Evolutionary conservation across 805 yeast genomes (phyloP).

Genomic region (Geotrichum ghanense): DNA sequence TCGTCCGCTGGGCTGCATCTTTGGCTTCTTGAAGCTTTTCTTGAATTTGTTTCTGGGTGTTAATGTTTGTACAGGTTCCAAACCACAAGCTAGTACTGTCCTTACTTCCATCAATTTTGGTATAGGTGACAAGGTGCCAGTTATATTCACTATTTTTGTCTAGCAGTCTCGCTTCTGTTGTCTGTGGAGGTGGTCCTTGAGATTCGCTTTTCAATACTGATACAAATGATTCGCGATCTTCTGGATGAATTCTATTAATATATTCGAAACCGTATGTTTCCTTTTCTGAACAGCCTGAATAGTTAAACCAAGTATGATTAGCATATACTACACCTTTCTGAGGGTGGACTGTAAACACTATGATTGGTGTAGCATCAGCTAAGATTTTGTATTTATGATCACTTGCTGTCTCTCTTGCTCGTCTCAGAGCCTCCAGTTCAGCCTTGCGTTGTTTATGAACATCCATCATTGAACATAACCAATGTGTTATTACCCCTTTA

Average conservation of each 20-base stretch:
- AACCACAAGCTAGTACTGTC: conserved; percentile 18
- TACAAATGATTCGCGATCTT: conserved; percentile 19
- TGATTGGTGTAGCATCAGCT: conserved; percentile 24
- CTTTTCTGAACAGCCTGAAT: conserved; percentile 19
- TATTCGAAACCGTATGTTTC: conserved; percentile 21
- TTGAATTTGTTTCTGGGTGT: conserved; percentile 24
- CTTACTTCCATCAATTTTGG: conserved; percentile 13
- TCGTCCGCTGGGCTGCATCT: conserved; percentile 25
- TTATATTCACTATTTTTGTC: conserved; percentile 19
- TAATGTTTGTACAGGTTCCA: conserved; percentile 26
- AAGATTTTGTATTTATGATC: conserved; percentile 22
- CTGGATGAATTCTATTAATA: conserved; percentile 22
- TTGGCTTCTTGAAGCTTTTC: conserved; percentile 25
- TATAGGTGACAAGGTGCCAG: conserved; percentile 23
- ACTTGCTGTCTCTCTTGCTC: conserved; percentile 20
- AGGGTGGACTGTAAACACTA: conserved; percentile 21
- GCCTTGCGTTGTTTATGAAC: conserved; percentile 24
- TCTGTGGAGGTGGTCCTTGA: conserved; percentile 7
- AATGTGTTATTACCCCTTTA: conserved; percentile 21
- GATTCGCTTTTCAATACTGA: conserved; percentile 11
- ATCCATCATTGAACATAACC: conserved; percentile 26
- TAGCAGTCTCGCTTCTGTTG: conserved; percentile 19
- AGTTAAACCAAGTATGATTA: conserved; percentile 23
- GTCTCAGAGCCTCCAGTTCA: conserved; percentile 19
- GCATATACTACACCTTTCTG: conserved; percentile 21